Evolutionary conservation across 129 eudicot genomes (phyloP).

Genomic region (Dittrichia graveolens): DNA sequence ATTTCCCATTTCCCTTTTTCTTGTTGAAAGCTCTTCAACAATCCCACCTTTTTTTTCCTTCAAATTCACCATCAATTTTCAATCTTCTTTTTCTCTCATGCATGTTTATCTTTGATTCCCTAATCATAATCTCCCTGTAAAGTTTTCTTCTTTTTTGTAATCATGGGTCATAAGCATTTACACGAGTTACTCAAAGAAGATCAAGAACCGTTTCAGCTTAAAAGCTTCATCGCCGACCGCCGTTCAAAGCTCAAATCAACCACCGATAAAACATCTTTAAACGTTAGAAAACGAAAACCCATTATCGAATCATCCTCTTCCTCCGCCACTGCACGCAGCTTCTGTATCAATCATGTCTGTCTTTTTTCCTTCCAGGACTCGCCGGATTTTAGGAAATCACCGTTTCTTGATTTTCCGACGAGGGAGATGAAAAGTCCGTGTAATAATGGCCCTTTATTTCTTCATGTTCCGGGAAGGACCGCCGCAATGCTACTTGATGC

Average conservation of each 20-base stretch:
- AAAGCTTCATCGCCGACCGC: conserved; percentile 58
- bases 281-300: conserved; percentile 50
- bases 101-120: neutral
- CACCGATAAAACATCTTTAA: conserved; percentile 32
- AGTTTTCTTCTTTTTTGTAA: neutral
- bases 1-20: conserved; percentile 26
- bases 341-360: conserved; percentile 66
- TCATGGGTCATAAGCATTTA: conserved; percentile 50
- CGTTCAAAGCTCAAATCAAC: conserved; percentile 46
- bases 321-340: conserved; percentile 23
- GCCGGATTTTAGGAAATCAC: conserved; percentile 59
- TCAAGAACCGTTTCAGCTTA: conserved; percentile 85
- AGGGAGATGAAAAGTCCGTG: conserved; percentile 40
- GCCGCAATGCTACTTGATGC: conserved; percentile 80
- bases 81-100: conserved; percentile 8
- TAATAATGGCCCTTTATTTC: conserved; percentile 44
- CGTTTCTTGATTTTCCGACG: conserved; percentile 51
- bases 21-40: conserved; percentile 43
- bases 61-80: conserved; percentile 13
- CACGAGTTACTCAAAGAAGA: conserved; percentile 74
- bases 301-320: conserved; percentile 26
- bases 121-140: neutral
- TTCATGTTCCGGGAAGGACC: conserved; percentile 65
- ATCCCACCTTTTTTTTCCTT: conserved; percentile 21
- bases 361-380: conserved; percentile 57